phyloP scores from a whole-genome alignment of 306 rosid genomes.

The Quercus variabilis region DNA sequence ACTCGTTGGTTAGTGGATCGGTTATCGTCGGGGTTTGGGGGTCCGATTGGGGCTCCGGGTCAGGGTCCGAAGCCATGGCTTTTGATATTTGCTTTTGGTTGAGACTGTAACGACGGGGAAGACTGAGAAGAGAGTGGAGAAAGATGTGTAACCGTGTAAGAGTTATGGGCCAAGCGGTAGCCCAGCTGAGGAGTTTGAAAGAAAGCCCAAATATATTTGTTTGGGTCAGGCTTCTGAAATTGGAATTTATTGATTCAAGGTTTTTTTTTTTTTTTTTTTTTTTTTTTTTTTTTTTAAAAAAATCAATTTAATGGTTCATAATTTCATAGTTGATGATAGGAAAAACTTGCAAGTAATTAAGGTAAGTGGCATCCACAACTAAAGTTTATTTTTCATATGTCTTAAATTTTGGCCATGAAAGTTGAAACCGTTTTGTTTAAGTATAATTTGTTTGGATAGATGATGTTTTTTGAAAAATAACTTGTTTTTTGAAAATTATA shows the following conservation, averaged over 20 bases:
- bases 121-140: neutral
- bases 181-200: neutral
- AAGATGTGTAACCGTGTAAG: neutral
- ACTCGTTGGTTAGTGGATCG: slow-evolving; percentile 45
- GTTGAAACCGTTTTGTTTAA: too few species aligned
- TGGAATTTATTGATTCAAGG: neutral
- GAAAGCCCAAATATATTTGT: neutral
- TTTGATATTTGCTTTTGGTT: neutral
- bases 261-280: neutral
- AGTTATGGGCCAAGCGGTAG: neutral
- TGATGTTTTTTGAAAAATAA: too few species aligned
- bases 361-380: too few species aligned
- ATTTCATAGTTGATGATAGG: too few species aligned
- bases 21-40: slow-evolving; percentile 21
- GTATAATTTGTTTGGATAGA: too few species aligned
- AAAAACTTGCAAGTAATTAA: too few species aligned
- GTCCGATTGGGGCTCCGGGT: slow-evolving; percentile 29
- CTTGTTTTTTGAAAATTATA: too few species aligned
- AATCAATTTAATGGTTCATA: neutral
- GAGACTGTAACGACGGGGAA: neutral
- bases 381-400: too few species aligned
- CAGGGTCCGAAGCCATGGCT: slow-evolving; percentile 1
- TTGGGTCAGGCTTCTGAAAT: neutral
- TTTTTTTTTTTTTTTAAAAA: neutral
- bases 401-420: too few species aligned